A percentile compares a stretch with the other conserved stretches of the same genome.
Conservation (phyloP, 1,284 basidiomycete species). For the Lignosus rhinocerotis region DNA sequence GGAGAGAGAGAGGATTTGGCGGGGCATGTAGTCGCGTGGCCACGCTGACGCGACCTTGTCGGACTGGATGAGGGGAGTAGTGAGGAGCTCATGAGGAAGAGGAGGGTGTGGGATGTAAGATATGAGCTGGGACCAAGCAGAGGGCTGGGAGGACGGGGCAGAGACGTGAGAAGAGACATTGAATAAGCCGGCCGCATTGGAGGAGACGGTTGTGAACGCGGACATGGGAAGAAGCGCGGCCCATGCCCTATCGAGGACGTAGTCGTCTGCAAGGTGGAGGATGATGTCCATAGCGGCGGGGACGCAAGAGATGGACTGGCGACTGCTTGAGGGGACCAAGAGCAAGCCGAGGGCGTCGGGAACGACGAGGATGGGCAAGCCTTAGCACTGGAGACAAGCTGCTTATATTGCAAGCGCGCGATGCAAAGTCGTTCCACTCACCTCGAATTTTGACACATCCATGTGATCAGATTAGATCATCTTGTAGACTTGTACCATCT, state of each 20-base stretch:
- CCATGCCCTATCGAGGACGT: constrained; percentile 79
- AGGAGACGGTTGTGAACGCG: constrained; percentile 44
- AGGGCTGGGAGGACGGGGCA: constrained; percentile 31
- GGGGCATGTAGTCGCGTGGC: constrained; percentile 76
- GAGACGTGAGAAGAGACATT: constrained; percentile 38
- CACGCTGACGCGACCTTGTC: constrained; percentile 60
- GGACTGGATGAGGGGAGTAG: constrained; percentile 27
- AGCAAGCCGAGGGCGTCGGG: constrained; percentile 6
- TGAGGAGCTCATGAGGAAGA: constrained; percentile 38
- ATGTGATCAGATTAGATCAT: constrained; percentile 16
- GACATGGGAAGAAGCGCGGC: constrained; percentile 71
- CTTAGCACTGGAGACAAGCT: not conserved
- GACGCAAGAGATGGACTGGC: not conserved
- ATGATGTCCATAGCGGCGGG: constrained; percentile 75
- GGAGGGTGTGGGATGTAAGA: constrained; percentile 61
- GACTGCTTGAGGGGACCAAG: constrained; percentile 1
- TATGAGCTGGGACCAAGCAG: constrained; percentile 55
- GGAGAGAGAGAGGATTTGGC: constrained; percentile 80
- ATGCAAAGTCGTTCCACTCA: constrained; percentile 22
- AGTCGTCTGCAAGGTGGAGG: constrained; percentile 72
- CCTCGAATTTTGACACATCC: constrained; percentile 16
- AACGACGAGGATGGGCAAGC: constrained; percentile 7
- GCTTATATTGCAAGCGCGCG: constrained; percentile 26
- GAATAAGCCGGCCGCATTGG: constrained; percentile 30
- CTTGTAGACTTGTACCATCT: constrained; percentile 2